These are phyloP conservation scores for Wilcoxina mikolae DNA, from an alignment of 495 filamentous ascomycete genomes.

Conservation along the genomic window DNA sequence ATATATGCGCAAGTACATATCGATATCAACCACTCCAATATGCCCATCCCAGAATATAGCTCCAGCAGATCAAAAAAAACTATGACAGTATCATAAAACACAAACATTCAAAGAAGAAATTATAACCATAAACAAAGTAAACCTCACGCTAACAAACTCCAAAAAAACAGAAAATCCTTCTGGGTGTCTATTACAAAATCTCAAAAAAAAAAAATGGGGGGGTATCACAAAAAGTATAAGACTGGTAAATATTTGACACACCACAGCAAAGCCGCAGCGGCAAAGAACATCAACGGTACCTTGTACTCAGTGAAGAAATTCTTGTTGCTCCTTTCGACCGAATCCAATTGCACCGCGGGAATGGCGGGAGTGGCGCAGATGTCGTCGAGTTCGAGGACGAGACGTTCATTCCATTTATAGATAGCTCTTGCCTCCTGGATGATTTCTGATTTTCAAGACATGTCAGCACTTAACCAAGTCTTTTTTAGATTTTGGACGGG, in stretches of 20 bases:
- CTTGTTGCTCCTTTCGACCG: not conserved
- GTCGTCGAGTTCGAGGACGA: slow-evolving; percentile 22
- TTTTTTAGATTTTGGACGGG: not conserved
- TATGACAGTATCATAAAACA: no score
- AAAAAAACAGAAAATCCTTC: no score
- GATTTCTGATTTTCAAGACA: slow-evolving; percentile 13
- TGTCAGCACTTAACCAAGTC: not conserved
- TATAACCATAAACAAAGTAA: no score
- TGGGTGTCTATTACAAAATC: no score
- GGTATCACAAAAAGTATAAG: not conserved
- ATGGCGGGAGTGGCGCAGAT: slow-evolving; percentile 10
- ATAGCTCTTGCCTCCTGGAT: slow-evolving; percentile 19
- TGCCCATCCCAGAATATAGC: no score
- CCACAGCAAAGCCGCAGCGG: not conserved
- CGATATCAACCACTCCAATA: no score
- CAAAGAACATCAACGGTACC: not conserved
- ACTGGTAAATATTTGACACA: not conserved
- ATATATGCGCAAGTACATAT: no score
- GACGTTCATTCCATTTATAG: slow-evolving; percentile 13
- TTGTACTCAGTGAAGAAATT: not conserved
- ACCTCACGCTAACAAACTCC: no score
- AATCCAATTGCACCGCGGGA: not conserved
- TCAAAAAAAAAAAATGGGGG: not conserved
- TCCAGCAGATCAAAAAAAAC: no score
- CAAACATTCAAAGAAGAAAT: no score